These are phyloP conservation scores for Isatis tinctoria DNA, from an alignment of 345 rosid genomes.

Conservation along the genomic window DNA sequence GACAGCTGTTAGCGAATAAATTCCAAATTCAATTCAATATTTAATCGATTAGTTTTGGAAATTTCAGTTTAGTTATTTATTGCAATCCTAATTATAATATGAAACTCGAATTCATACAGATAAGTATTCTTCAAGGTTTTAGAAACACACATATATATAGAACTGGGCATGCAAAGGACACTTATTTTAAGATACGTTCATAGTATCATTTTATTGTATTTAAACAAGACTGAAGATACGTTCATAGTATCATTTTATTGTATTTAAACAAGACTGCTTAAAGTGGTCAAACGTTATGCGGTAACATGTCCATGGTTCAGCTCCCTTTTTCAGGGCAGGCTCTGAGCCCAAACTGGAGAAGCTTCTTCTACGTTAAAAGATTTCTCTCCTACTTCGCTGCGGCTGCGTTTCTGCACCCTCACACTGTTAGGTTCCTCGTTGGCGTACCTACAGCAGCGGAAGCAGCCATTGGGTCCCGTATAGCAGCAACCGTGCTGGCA, in stretches of 20 bases:
- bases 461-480: not conserved
- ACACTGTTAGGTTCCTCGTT: not conserved
- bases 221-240: no score
- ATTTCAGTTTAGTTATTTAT: no score
- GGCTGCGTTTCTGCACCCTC: not conserved
- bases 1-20: no score
- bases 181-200: not conserved
- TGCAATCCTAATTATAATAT: no score
- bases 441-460: not conserved
- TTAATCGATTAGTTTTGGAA: no score
- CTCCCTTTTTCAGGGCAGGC: not conserved
- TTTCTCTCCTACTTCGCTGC: not conserved
- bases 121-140: not conserved
- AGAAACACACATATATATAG: not conserved
- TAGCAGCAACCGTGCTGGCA: constrained; percentile 12
- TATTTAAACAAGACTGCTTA: not conserved
- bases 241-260: not conserved
- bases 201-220: no score
- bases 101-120: not conserved
- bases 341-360: constrained; percentile 5
- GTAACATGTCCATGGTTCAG: not conserved
- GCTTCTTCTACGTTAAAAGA: not conserved
- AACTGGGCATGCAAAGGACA: not conserved
- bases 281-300: not conserved
- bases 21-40: no score